phyloP scores from a whole-genome alignment of 495 filamentous ascomycete species.

The Letharia lupina region DNA sequence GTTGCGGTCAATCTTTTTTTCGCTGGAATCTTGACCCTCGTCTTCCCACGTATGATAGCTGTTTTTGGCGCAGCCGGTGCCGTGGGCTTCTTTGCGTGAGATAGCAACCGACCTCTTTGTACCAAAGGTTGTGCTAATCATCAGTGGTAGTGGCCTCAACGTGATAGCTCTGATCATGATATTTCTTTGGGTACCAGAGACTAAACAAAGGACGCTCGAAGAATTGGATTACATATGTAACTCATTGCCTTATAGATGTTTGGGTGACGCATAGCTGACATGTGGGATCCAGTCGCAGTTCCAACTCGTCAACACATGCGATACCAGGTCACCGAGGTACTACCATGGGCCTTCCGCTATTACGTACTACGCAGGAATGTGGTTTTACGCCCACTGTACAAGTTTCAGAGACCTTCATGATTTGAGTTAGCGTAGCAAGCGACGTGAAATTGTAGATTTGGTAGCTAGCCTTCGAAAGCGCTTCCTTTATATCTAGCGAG shows the following conservation, averaged over 20 bases:
- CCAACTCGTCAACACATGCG: constrained; percentile 53
- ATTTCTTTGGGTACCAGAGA: constrained; percentile 52
- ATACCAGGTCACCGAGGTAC: constrained; percentile 54
- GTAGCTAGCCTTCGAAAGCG: background rate
- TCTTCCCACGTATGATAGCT: constrained; percentile 53
- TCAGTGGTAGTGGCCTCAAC: constrained; percentile 42
- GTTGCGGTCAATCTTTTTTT: constrained; percentile 63
- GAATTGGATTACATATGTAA: constrained; percentile 32
- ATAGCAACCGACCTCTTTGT: background rate
- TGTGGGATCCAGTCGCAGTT: constrained; percentile 42
- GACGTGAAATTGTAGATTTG: background rate
- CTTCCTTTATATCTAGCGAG: background rate
- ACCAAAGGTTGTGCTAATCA: background rate
- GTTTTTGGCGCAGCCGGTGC: constrained; percentile 44
- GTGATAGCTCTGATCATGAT: constrained; percentile 55
- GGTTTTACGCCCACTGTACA: constrained; percentile 55
- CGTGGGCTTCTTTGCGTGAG: constrained; percentile 48
- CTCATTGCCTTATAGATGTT: background rate
- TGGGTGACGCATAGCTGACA: background rate
- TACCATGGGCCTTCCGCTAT: constrained; percentile 60
- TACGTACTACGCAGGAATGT: constrained; percentile 53
- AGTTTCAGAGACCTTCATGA: constrained; percentile 31
- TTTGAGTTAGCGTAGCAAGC: background rate
- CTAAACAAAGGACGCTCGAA: constrained; percentile 28
- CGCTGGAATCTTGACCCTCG: constrained; percentile 56